A percentile compares a stretch with the other conserved stretches of the same genome.
Evolutionary conservation across 257 asterid species (phyloP).

Genomic region (Cordia subcordata): DNA sequence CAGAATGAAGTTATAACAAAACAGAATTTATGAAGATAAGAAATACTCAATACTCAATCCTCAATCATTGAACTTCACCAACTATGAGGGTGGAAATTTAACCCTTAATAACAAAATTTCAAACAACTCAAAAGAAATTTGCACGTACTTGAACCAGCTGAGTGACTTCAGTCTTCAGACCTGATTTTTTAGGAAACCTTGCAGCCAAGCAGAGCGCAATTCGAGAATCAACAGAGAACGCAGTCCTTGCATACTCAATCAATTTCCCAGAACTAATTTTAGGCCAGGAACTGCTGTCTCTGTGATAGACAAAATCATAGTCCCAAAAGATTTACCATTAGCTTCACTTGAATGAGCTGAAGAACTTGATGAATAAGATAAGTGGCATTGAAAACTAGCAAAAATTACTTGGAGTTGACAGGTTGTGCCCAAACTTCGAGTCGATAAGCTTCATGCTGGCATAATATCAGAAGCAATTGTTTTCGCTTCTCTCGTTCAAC

Average conservation of each 20-base stretch:
- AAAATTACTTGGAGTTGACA: constrained; percentile 67
- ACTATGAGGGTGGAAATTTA: neutral
- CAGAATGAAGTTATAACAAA: too few relatives aligned
- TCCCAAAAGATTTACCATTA: constrained; percentile 7
- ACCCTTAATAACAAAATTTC: neutral
- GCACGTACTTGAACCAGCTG: constrained; percentile 79
- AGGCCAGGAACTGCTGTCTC: constrained; percentile 66
- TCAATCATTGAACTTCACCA: too few relatives aligned
- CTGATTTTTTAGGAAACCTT: constrained; percentile 83
- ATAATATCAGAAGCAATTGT: constrained; percentile 84
- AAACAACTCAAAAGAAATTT: constrained; percentile 2
- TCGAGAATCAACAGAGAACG: constrained; percentile 88
- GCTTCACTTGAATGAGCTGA: constrained; percentile 12
- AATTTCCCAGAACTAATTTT: constrained; percentile 89
- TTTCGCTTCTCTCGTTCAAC: constrained; percentile 86
- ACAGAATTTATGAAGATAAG: too few relatives aligned
- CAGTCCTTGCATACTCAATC: constrained; percentile 79
- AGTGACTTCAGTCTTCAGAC: constrained; percentile 75
- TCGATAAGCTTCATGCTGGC: constrained; percentile 96
- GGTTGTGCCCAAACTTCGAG: constrained; percentile 99
- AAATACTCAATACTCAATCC: too few relatives aligned
- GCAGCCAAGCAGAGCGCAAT: constrained; percentile 83
- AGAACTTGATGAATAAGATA: constrained; percentile 10
- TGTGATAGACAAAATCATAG: constrained; percentile 17
- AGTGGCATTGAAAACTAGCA: constrained; percentile 7